phyloP scores from a whole-genome alignment of 495 filamentous ascomycete genomes.

The Gamarada debralockiae region DNA sequence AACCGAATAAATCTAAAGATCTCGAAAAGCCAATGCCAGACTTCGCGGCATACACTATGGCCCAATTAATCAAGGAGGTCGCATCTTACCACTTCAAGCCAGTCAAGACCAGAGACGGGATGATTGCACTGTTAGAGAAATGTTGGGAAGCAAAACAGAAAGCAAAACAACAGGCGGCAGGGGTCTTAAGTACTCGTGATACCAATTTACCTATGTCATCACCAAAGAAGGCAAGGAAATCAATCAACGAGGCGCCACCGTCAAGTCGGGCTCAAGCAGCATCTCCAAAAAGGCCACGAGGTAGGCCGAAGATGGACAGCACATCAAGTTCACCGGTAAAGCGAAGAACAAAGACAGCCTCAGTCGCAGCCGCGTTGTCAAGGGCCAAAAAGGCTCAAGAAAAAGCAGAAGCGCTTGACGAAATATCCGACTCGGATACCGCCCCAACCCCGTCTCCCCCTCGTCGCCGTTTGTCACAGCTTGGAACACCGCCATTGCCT shows the following conservation, averaged over 20 bases:
- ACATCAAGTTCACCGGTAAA: constrained; percentile 9
- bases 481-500: constrained; percentile 21
- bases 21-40: constrained; percentile 44
- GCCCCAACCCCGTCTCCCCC: constrained; percentile 20
- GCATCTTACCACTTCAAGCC: constrained; percentile 70
- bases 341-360: constrained; percentile 3
- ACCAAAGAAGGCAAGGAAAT: background rate
- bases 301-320: constrained; percentile 38
- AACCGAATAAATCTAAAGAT: background rate
- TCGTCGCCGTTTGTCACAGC: constrained; percentile 13
- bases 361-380: constrained; percentile 18
- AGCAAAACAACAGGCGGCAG: constrained; percentile 12
- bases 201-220: constrained; percentile 10
- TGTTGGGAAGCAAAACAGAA: constrained; percentile 65
- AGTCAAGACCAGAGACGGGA: constrained; percentile 62
- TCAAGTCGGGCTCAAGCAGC: background rate
- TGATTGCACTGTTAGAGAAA: constrained; percentile 67
- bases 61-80: constrained; percentile 59
- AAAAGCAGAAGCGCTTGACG: constrained; percentile 32
- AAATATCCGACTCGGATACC: constrained; percentile 63
- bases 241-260: background rate
- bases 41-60: constrained; percentile 59
- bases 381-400: constrained; percentile 19
- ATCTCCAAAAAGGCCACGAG: constrained; percentile 34
- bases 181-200: constrained; percentile 9